Evolutionary conservation across 305 asterid species (phyloP), one percentile per base, ranked within the genome.

Genomic region (Rubia occidens): DNA sequence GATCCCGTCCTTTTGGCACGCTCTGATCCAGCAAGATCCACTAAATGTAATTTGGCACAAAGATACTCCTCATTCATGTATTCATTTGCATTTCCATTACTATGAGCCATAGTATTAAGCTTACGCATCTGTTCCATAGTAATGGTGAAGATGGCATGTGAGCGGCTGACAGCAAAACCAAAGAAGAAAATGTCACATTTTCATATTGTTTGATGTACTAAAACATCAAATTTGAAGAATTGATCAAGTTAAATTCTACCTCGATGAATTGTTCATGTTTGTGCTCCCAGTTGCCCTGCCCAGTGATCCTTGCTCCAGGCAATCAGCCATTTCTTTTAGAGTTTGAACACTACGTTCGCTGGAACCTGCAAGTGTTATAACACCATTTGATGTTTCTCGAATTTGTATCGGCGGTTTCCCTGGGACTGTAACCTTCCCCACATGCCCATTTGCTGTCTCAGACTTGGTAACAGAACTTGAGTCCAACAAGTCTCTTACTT

Each of bases 1-100:
- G 99, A 95, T 49, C 99, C 99, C 7, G 99, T 95, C 79, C 98
- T 84, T 88, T 95, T 95, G 40, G 99, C 99, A 11, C 99, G 88
- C 77, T 95, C 99, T 66, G 99, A 95, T 74, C 99, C 99, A 79
- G 99, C 99, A 76, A 95, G 98, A 82, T 95, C 99, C 78, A 95
- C 99, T 83, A 91, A 87, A 83, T 95, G 99, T 87, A 95, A 78
- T 80, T 95, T 95, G 72, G 99, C 98, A 87, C 97, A 89, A 39
- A 95, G 95, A 82, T 91, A 95, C 77, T 95, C 99, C 53, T 95
- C 99, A 64, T 86, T 71, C 87, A 88, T 81, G 80, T 81, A 82
- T 60, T 88, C 96, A 68, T 84, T 86, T 69, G 72, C 75, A 61
- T 66, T 80, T 71, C 82, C 83, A 60, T 84, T 89, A 68, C 70